phyloP scores from a whole-genome alignment of 163 green algal species.

The Chlamydomonas reinhardtii region DNA sequence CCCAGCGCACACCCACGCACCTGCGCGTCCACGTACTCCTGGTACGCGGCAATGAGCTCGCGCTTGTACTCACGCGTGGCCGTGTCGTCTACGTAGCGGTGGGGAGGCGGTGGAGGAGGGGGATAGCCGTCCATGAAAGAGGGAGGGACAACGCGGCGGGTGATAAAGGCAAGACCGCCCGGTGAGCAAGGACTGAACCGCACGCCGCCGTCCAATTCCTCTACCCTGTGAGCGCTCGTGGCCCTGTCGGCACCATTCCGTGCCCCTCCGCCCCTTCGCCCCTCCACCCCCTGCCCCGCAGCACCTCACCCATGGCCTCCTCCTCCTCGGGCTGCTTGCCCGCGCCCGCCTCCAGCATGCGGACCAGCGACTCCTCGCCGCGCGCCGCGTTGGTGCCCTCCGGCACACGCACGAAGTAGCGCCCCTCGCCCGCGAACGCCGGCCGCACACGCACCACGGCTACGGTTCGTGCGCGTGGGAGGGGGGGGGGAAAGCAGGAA shows the following conservation, averaged over 20 bases:
- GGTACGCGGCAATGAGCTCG: constrained; percentile 65
- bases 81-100: not conserved
- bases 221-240: too few relatives aligned
- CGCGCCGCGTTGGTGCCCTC: not conserved
- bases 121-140: too few relatives aligned
- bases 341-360: too few relatives aligned
- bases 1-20: constrained; percentile 3
- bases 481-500: not conserved
- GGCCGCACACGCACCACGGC: constrained; percentile 83
- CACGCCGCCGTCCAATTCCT: too few relatives aligned
- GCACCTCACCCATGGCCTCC: too few relatives aligned
- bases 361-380: too few relatives aligned
- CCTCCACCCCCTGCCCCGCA: too few relatives aligned
- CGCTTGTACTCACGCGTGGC: constrained; percentile 50
- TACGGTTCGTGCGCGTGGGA: constrained; percentile 32
- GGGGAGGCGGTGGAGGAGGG: not conserved
- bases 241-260: too few relatives aligned
- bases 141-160: too few relatives aligned
- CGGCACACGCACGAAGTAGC: constrained; percentile 93
- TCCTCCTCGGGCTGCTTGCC: not conserved
- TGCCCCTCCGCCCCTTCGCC: too few relatives aligned
- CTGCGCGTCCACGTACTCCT: constrained; percentile 65
- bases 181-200: too few relatives aligned
- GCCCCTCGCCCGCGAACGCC: constrained; percentile 84
- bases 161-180: too few relatives aligned